Evolutionary conservation across 2,329 filamentous ascomycete species (phyloP), one percentile per base, ranked within the genome.

Genomic region (Chaetomium olivaceum): DNA sequence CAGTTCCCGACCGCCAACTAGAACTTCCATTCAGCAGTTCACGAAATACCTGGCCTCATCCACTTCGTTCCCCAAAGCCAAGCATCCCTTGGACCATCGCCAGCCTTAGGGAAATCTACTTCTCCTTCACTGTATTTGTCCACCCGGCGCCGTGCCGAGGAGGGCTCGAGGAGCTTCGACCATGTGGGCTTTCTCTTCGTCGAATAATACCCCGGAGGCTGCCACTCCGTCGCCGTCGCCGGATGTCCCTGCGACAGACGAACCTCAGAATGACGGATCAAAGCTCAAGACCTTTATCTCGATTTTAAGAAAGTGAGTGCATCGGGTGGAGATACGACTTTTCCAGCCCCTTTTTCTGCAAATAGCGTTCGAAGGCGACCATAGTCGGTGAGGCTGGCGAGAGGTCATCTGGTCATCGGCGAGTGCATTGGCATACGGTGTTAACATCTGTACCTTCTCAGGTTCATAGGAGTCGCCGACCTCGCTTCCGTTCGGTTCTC

Each of bases 401-500:
- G 19, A 9, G 7, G 29, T 29, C 39, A 29, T 56, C 33, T 31
- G 3, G 9, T 39, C 23, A 29, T 21, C 14, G 16, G 4, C 8
- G 29, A 25, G 12, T 4, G 23, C 4, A 46, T 25, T 16, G 25
- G 14, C n/a, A 36, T 21, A 3, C n/a, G 29, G 23, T n/a, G 58
- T 50, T 61, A n/a, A 61, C 48, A 29, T 11, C 9, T 11, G 2
- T 25, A 48, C 56, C 64, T 51, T 58, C 64, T 58, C 78, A 96
- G 94, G 77, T 98, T 98, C 79, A 93, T 98, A 74, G 95, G 95
- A 72, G 95, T 99, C 64, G 85, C 93, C 71, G 95, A 99, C 79
- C 95, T 99, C 74, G 95, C 95, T 65, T 88, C 93, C 64, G 94
- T 98, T 68, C 91, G 95, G 72, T 99, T 99, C 81, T 98, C 94